Conservation (phyloP, 2,329 filamentous ascomycete species). For the Aureobasidium mangrovei region DNA sequence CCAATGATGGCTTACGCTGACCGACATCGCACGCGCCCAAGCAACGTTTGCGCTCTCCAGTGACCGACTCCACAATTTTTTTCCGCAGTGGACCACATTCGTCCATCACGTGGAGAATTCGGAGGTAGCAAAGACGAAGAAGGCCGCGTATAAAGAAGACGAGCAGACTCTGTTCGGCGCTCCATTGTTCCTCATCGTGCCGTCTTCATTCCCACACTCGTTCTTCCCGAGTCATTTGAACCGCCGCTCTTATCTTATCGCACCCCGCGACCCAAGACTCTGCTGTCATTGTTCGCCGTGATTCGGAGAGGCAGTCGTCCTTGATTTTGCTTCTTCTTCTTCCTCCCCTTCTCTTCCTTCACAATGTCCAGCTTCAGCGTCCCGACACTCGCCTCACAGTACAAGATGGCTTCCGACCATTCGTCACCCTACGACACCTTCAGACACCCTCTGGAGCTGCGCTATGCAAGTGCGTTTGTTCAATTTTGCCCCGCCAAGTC, state of each 20-base stretch:
- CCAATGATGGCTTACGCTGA: too few relatives aligned
- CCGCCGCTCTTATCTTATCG: constrained; percentile 10
- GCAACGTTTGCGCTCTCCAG: too few relatives aligned
- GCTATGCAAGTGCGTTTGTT: constrained; percentile 17
- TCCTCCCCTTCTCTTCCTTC: not conserved
- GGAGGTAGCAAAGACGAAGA: too few relatives aligned
- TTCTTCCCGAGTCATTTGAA: not conserved
- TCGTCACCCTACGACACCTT: constrained; percentile 17
- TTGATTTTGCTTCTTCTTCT: not conserved
- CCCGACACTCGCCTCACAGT: constrained; percentile 13
- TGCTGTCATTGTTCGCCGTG: constrained; percentile 4
- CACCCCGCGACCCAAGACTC: not conserved
- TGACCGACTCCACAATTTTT: too few relatives aligned
- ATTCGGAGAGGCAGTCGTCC: constrained; percentile 2
- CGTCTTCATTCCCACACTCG: not conserved
- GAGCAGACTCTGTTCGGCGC: not conserved
- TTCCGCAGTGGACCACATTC: too few relatives aligned
- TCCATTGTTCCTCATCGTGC: constrained; percentile 1
- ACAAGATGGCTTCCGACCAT: constrained; percentile 14
- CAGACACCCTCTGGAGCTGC: constrained; percentile 19
- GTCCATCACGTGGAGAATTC: too few relatives aligned
- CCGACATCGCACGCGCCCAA: too few relatives aligned
- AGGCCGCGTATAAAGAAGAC: constrained; percentile 5
- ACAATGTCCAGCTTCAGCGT: constrained; percentile 16
- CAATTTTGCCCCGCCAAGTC: constrained; percentile 5